These are phyloP conservation scores for Neofusicoccum parvum DNA, from an alignment of 2,329 filamentous ascomycete species.

Conservation along the genomic window DNA sequence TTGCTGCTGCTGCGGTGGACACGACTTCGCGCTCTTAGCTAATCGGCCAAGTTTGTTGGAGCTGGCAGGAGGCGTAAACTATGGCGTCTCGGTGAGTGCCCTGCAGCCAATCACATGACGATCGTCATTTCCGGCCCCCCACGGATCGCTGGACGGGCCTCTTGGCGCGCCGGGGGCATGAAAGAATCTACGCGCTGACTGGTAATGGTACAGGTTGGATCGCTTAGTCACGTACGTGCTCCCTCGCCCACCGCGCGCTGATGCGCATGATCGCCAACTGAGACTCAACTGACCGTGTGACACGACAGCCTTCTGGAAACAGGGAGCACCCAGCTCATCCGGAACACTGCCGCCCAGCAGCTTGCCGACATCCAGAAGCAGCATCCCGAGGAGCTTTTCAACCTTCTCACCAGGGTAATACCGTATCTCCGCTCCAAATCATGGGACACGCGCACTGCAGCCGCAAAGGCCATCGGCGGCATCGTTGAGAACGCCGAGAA, in stretches of 20 bases:
- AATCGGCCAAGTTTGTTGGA: slow-evolving; percentile 10
- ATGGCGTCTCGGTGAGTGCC: slow-evolving; percentile 23
- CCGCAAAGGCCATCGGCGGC: slow-evolving; percentile 90
- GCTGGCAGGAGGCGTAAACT: slow-evolving; percentile 19
- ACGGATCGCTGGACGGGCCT: slow-evolving; percentile 20
- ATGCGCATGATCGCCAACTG: slow-evolving; percentile 13
- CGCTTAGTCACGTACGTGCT: slow-evolving; percentile 38
- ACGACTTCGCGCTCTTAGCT: slow-evolving; percentile 18
- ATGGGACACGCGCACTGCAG: slow-evolving; percentile 94
- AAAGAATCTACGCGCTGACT: slow-evolving; percentile 13
- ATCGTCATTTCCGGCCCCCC: slow-evolving; percentile 21
- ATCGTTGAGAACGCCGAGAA: slow-evolving; percentile 86
- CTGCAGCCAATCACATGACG: slow-evolving; percentile 22
- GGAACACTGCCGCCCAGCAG: slow-evolving; percentile 95
- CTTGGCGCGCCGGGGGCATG: slow-evolving; percentile 15
- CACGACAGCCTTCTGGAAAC: slow-evolving; percentile 83
- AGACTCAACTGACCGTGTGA: slow-evolving; percentile 15
- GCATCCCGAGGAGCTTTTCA: slow-evolving; percentile 96
- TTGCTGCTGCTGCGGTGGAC: slow-evolving; percentile 11
- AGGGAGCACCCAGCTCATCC: slow-evolving; percentile 91
- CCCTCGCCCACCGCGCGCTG: slow-evolving; percentile 6
- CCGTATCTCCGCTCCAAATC: slow-evolving; percentile 93
- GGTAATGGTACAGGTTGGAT: slow-evolving; percentile 37
- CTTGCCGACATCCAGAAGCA: slow-evolving; percentile 97
- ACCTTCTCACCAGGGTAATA: slow-evolving; percentile 89